phyloP scores from a whole-genome alignment of 2,329 filamentous ascomycete species.

The Aspergillus sp. region DNA sequence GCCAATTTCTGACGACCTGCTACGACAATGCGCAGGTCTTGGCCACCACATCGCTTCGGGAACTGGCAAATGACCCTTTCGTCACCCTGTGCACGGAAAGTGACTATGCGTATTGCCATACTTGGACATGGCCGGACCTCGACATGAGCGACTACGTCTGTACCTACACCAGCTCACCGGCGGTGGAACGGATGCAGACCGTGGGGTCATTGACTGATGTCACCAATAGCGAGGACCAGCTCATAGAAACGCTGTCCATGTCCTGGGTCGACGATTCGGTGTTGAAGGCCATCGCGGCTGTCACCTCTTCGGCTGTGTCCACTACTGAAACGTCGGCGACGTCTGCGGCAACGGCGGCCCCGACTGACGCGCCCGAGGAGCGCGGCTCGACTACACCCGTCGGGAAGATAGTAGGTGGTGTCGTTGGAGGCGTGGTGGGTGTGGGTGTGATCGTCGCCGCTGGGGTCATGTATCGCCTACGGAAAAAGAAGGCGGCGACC shows the following conservation, averaged over 20 bases:
- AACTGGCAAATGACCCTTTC: constrained; percentile 1
- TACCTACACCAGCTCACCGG: background rate
- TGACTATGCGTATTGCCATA: constrained; percentile 1
- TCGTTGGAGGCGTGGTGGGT: background rate
- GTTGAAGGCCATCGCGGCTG: background rate
- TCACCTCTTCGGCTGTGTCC: background rate
- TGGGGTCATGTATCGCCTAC: background rate
- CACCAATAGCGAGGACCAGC: background rate
- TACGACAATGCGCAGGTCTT: background rate
- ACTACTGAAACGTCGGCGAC: background rate
- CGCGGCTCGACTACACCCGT: background rate
- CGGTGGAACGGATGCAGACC: constrained; percentile 2
- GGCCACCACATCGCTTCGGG: background rate
- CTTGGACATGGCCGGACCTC: constrained; percentile 8
- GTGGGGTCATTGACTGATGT: background rate
- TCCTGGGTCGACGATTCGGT: constrained; percentile 3
- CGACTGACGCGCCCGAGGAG: background rate
- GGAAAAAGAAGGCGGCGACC: background rate
- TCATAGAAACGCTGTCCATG: constrained; percentile 1
- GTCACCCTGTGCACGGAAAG: constrained; percentile 4
- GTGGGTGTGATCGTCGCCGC: background rate
- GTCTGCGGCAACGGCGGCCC: background rate
- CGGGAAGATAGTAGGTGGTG: background rate
- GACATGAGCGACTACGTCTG: constrained; percentile 3
- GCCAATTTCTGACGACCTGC: constrained; percentile 8